A percentile compares a stretch with the other conserved stretches of the same genome.
phyloP scores from a whole-genome alignment of 257 asterid species.

The Solanum pinnatisectum region DNA sequence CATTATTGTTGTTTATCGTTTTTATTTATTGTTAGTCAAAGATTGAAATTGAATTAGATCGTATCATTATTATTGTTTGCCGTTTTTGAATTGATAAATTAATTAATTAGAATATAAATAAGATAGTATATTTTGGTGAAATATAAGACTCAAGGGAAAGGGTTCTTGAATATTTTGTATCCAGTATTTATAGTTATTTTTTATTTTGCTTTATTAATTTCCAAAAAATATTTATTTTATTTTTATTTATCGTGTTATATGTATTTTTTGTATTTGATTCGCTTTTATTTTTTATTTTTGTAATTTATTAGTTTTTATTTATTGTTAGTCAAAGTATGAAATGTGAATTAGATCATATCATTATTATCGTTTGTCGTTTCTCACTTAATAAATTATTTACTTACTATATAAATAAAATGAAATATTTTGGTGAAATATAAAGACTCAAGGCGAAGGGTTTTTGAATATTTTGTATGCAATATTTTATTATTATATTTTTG shows the following conservation, averaged over 20 bases:
- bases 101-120: neutral
- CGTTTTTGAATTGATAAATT: no score
- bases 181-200: neutral
- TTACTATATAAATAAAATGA: neutral
- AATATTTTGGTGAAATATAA: no score
- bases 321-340: neutral
- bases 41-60: neutral
- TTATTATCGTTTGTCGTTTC: neutral
- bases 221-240: neutral
- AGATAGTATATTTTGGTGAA: no score
- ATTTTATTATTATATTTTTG: neutral
- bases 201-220: neutral
- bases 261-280: neutral
- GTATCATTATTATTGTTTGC: neutral
- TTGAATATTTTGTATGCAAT: neutral
- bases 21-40: neutral
- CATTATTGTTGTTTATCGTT: no score
- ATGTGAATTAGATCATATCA: neutral
- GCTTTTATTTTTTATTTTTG: neutral
- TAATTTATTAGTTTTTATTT: neutral
- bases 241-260: neutral
- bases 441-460: neutral
- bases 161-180: no score
- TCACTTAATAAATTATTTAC: neutral
- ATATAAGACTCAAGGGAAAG: no score